Conservation (phyloP, 108 stramenopile genomes). For the Mediolabrus comicus region DNA sequence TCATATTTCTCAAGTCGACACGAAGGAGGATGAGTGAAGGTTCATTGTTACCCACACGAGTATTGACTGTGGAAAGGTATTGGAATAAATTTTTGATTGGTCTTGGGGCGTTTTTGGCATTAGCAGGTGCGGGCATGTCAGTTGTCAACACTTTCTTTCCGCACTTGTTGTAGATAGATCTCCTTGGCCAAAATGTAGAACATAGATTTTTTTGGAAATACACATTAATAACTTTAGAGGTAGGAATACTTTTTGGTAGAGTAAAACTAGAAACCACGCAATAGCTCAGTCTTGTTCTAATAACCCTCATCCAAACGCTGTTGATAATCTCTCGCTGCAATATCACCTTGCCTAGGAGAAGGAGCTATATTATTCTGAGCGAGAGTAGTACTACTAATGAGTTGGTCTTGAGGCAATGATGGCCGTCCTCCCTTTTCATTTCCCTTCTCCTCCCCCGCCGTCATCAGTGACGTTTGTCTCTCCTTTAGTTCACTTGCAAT, state of each 20-base stretch:
- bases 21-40: slow-evolving; percentile 27
- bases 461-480: background rate
- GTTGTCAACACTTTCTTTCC: slow-evolving; percentile 66
- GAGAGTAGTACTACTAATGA: background rate
- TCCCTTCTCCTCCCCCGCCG: background rate
- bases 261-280: too few relatives aligned
- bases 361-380: background rate
- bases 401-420: background rate
- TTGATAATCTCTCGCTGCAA: background rate
- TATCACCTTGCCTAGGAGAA: background rate
- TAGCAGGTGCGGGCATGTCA: slow-evolving; percentile 53
- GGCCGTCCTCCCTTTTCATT: background rate
- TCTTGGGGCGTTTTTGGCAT: slow-evolving; percentile 50
- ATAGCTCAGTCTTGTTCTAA: background rate
- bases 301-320: background rate
- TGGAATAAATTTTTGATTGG: slow-evolving; percentile 59
- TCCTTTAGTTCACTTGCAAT: background rate
- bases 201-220: background rate
- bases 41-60: slow-evolving; percentile 2
- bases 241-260: background rate
- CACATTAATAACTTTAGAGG: background rate
- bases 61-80: slow-evolving; percentile 45
- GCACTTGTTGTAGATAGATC: slow-evolving; percentile 37
- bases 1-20: slow-evolving; percentile 64
- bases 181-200: background rate